phyloP scores from a whole-genome alignment of 2,329 filamentous ascomycete genomes.

The Tolypocladium cylindrosporum region DNA sequence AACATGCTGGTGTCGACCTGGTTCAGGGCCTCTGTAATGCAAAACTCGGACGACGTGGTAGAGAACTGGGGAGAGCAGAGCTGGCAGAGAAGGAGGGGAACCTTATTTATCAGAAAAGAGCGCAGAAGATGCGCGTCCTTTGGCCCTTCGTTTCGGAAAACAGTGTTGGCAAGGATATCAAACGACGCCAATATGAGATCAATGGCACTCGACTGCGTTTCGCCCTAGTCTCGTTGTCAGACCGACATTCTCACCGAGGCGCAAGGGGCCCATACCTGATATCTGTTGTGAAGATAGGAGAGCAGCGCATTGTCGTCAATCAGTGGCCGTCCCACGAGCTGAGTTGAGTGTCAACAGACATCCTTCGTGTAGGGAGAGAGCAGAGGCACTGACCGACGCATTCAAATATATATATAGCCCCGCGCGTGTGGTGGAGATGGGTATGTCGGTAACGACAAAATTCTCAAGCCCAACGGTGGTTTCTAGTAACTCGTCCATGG shows the following conservation, averaged over 20 bases:
- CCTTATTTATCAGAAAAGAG: constrained; percentile 71
- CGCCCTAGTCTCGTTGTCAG: constrained; percentile 39
- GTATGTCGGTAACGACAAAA: constrained; percentile 52
- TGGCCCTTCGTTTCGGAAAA: constrained; percentile 53
- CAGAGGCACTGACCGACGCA: constrained; percentile 51
- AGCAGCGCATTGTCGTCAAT: constrained; percentile 73
- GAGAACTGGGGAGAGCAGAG: constrained; percentile 57
- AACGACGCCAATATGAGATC: constrained; percentile 85
- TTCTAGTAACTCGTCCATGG: constrained; percentile 48
- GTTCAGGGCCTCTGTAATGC: constrained; percentile 61
- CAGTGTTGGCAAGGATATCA: constrained; percentile 78
- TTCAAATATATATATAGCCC: constrained; percentile 82
- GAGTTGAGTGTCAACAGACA: not conserved
- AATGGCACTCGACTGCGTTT: constrained; percentile 65
- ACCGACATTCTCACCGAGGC: not conserved
- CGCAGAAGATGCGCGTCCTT: constrained; percentile 63
- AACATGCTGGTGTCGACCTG: constrained; percentile 76
- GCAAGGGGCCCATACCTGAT: constrained; percentile 47
- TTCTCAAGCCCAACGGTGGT: constrained; percentile 46
- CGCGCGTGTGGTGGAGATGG: constrained; percentile 64
- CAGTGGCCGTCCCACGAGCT: constrained; percentile 74
- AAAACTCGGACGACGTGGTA: constrained; percentile 62
- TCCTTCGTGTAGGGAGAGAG: not conserved
- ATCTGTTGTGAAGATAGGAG: constrained; percentile 74
- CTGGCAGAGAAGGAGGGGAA: constrained; percentile 43